A percentile compares a stretch with the other conserved stretches of the same genome.
These are phyloP conservation scores for Phoma sp. DNA, from an alignment of 2,329 filamentous ascomycete species.

Conservation along the genomic window DNA sequence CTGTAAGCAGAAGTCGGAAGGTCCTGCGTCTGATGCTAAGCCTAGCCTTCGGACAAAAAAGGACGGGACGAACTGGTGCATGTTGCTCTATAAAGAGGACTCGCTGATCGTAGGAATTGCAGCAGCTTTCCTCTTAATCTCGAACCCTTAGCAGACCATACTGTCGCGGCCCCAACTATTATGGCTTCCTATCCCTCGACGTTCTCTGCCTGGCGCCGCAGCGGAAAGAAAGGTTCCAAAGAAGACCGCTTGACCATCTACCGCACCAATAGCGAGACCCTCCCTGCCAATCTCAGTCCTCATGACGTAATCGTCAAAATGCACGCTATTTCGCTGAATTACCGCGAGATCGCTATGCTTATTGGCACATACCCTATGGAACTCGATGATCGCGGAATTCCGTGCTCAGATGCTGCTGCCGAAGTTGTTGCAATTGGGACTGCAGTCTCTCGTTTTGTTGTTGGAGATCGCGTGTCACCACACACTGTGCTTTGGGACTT, in stretches of 20 bases:
- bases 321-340: conserved; percentile 38
- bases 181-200: neutral
- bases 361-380: conserved; percentile 20
- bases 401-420: conserved; percentile 33
- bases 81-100: too few species aligned
- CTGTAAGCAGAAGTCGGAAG: too few species aligned
- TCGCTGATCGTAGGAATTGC: too few species aligned
- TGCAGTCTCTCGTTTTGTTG: conserved; percentile 20
- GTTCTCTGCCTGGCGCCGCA: conserved; percentile 12
- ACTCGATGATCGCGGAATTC: conserved; percentile 22
- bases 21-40: too few species aligned
- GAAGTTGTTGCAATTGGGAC: conserved; percentile 32
- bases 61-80: too few species aligned
- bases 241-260: conserved; percentile 1
- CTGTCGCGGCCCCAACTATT: too few species aligned
- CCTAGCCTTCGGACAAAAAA: too few species aligned
- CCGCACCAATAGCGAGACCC: conserved; percentile 11
- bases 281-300: conserved; percentile 20
- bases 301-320: conserved; percentile 33
- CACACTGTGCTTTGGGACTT: conserved; percentile 7
- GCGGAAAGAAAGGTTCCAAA: conserved; percentile 5
- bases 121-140: too few species aligned
- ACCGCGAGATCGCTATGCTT: conserved; percentile 37
- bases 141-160: too few species aligned
- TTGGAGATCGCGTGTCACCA: conserved; percentile 33